A percentile compares a stretch with the other conserved stretches of the same genome.
Conservation (phyloP, 1,284 basidiomycete species). For the Vanrija sp. region DNA sequence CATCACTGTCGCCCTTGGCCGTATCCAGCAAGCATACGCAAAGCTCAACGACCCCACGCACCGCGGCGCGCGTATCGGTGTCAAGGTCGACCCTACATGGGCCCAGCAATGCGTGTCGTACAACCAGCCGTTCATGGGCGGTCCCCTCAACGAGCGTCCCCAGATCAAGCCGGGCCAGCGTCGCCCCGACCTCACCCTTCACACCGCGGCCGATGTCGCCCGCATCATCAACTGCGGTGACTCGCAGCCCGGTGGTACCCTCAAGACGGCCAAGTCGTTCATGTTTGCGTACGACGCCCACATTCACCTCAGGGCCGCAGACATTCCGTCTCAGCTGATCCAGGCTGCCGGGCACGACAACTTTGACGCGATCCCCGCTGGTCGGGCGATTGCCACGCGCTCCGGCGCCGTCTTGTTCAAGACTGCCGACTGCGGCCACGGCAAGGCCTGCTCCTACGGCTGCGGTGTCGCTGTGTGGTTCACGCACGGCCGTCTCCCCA, state of each 20-base stretch:
- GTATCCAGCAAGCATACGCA: constrained; percentile 28
- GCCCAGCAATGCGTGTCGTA: constrained; percentile 32
- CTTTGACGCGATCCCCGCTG: constrained; percentile 29
- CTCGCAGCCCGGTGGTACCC: constrained; percentile 51
- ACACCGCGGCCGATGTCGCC: constrained; percentile 46
- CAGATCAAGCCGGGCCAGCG: constrained; percentile 46
- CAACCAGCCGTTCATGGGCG: constrained; percentile 44
- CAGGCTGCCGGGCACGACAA: constrained; percentile 14
- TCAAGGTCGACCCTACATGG: constrained; percentile 21
- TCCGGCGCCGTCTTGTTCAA: constrained; percentile 51
- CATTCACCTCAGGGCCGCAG: constrained; percentile 31
- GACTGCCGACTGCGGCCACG: constrained; percentile 20
- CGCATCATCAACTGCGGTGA: constrained; percentile 49
- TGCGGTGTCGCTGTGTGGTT: constrained; percentile 50
- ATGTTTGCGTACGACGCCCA: constrained; percentile 51
- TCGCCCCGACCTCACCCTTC: constrained; percentile 29
- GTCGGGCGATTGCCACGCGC: constrained; percentile 47
- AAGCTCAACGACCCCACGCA: constrained; percentile 10
- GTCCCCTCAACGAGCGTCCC: constrained; percentile 45
- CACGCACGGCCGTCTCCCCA: constrained; percentile 50
- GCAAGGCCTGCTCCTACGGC: constrained; percentile 14
- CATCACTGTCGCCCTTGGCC: constrained; percentile 45
- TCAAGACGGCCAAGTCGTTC: constrained; percentile 36
- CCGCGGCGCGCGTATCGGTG: constrained; percentile 5
- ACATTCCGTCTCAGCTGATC: constrained; percentile 24